These are phyloP conservation scores for Dendryphion nanum DNA, from an alignment of 2,329 filamentous ascomycete species.

Conservation along the genomic window DNA sequence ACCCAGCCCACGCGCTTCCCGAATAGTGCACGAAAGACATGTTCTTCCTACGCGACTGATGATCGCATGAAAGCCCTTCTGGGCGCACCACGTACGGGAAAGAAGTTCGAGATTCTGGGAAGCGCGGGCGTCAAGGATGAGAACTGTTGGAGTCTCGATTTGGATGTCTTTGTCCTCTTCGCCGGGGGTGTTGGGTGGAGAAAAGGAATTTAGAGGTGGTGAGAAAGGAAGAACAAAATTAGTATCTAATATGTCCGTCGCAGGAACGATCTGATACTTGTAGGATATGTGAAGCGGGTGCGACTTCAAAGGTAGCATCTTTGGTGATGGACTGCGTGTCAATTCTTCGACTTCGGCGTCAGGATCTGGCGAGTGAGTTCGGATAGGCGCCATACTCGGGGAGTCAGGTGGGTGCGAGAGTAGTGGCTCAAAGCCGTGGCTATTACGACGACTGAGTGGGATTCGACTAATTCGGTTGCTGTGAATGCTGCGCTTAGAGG, in stretches of 20 bases:
- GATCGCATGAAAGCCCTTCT: constrained; percentile 71
- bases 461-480: constrained; percentile 11
- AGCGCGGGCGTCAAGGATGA: constrained; percentile 52
- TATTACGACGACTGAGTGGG: constrained; percentile 22
- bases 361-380: constrained; percentile 17
- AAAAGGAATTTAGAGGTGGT: constrained; percentile 10
- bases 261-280: constrained; percentile 36
- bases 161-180: constrained; percentile 11
- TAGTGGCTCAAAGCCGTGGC: constrained; percentile 35
- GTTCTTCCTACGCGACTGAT: constrained; percentile 66
- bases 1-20: constrained; percentile 69
- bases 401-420: constrained; percentile 34
- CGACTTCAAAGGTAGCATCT: constrained; percentile 21
- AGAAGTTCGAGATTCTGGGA: constrained; percentile 68
- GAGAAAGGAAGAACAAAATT: constrained; percentile 27
- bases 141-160: constrained; percentile 25
- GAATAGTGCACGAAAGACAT: constrained; percentile 72
- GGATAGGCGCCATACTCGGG: constrained; percentile 22
- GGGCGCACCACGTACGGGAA: constrained; percentile 69
- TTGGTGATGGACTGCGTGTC: constrained; percentile 1
- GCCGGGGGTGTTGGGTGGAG: constrained; percentile 10
- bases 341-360: constrained; percentile 13
- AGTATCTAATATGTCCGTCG: constrained; percentile 26
- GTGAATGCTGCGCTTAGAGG: constrained; percentile 30
- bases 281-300: constrained; percentile 44